phyloP scores from a whole-genome alignment of 768 basidiomycete genomes.

The Butyriboletus loyo region DNA sequence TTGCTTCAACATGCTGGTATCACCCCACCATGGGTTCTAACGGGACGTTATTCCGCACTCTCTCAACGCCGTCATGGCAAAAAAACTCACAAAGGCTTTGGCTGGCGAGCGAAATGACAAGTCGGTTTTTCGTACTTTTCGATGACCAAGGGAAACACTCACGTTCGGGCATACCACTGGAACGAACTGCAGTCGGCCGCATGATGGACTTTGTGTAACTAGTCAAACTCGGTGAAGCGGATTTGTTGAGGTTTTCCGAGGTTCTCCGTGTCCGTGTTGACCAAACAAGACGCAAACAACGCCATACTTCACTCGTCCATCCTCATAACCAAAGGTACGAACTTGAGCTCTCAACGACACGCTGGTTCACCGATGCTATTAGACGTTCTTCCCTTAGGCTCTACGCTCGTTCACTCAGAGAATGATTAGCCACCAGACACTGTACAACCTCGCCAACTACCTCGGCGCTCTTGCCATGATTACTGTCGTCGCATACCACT shows the following conservation, averaged over 20 bases:
- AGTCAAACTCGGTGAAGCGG: neutral
- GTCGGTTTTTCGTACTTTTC: neutral
- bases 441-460: constrained; percentile 78
- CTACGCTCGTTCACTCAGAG: constrained; percentile 11
- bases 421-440: constrained; percentile 81
- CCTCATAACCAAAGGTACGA: constrained; percentile 16
- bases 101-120: constrained; percentile 38
- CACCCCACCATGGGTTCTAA: constrained; percentile 92
- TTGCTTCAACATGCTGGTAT: constrained; percentile 61
- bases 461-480: constrained; percentile 85
- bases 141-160: constrained; percentile 31
- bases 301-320: neutral
- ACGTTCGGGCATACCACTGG: constrained; percentile 84
- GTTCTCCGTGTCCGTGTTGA: constrained; percentile 27
- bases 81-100: constrained; percentile 73
- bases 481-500: constrained; percentile 85
- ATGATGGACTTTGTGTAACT: constrained; percentile 33
- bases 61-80: neutral
- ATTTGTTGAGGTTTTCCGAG: constrained; percentile 15
- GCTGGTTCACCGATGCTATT: neutral
- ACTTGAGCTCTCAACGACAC: neutral
- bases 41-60: constrained; percentile 2
- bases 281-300: constrained; percentile 36
- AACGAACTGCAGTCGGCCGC: constrained; percentile 50
- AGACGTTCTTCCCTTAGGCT: neutral